Evolutionary conservation across 164 flowering plant species (phyloP).

Genomic region (Cinnamomum micranthum): DNA sequence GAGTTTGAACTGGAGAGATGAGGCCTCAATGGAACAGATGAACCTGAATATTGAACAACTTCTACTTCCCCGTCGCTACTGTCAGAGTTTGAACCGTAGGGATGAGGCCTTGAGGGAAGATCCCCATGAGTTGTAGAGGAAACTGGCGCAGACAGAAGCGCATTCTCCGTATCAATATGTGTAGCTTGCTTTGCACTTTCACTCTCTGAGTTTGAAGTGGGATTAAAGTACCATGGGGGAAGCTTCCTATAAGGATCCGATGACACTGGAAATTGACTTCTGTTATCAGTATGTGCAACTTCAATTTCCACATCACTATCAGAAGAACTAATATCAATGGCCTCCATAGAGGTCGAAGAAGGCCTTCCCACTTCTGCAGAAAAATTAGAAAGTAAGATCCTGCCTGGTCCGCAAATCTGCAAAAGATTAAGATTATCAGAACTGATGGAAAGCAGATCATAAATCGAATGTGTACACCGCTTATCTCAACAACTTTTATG

Average conservation of each 20-base stretch:
- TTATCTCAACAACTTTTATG: neutral
- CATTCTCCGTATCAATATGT: no score
- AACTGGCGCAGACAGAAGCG: no score
- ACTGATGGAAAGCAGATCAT: neutral
- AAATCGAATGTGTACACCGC: neutral
- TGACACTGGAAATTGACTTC: conserved; percentile 15
- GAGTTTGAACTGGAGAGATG: neutral
- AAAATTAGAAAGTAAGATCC: conserved; percentile 12
- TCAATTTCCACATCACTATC: conserved; percentile 57
- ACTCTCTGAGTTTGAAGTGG: neutral
- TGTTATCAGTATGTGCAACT: conserved; percentile 21
- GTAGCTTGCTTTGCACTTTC: no score
- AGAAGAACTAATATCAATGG: conserved; percentile 70
- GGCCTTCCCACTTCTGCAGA: conserved; percentile 9
- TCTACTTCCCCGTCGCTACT: conserved; percentile 56
- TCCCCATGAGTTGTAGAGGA: no score
- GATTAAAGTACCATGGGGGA: conserved; percentile 38
- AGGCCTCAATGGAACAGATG: neutral
- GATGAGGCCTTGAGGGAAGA: no score
- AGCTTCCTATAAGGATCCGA: conserved; percentile 29
- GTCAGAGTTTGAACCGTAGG: conserved; percentile 35
- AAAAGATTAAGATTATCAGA: conserved; percentile 6
- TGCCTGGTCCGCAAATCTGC: conserved; percentile 21
- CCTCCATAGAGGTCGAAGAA: conserved; percentile 29
- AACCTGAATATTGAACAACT: conserved; percentile 13